Conservation (phyloP, 495 filamentous ascomycete genomes). For the Neurospora hispaniola region DNA sequence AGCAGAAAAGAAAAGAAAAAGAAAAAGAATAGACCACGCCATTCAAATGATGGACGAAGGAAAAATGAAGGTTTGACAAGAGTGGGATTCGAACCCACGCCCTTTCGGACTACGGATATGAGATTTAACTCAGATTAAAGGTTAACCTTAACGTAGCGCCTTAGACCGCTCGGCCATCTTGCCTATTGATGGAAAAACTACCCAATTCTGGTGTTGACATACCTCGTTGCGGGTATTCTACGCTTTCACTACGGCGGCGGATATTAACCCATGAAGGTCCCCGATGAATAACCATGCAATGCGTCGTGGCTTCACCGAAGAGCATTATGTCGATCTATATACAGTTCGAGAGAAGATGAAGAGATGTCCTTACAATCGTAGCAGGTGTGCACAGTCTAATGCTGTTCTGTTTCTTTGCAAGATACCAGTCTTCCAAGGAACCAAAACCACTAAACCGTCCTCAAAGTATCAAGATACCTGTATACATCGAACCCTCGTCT, state of each 20-base stretch:
- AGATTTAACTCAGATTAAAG: slow-evolving; percentile 8
- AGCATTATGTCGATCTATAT: background rate
- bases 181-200: background rate
- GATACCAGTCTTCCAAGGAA: too few species aligned
- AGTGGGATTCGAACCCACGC: slow-evolving; percentile 12
- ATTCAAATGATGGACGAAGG: too few species aligned
- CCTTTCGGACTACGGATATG: slow-evolving; percentile 3
- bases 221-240: background rate
- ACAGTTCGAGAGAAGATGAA: background rate
- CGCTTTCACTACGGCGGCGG: background rate
- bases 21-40: background rate
- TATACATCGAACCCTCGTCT: too few species aligned
- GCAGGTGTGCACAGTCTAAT: background rate
- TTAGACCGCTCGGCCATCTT: slow-evolving; percentile 20
- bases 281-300: background rate
- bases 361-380: background rate
- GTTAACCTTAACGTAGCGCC: slow-evolving; percentile 20
- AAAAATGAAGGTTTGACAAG: slow-evolving; percentile 1
- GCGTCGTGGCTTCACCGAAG: background rate
- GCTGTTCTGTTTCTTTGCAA: background rate
- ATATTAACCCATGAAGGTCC: background rate
- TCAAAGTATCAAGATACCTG: too few species aligned
- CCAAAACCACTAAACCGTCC: too few species aligned
- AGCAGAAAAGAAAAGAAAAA: background rate
- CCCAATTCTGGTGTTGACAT: background rate